Percentiles rank a stretch among this genome's conserved stretches.
Conservation (phyloP, 345 rosid genomes). For the Clausena lansium region DNA sequence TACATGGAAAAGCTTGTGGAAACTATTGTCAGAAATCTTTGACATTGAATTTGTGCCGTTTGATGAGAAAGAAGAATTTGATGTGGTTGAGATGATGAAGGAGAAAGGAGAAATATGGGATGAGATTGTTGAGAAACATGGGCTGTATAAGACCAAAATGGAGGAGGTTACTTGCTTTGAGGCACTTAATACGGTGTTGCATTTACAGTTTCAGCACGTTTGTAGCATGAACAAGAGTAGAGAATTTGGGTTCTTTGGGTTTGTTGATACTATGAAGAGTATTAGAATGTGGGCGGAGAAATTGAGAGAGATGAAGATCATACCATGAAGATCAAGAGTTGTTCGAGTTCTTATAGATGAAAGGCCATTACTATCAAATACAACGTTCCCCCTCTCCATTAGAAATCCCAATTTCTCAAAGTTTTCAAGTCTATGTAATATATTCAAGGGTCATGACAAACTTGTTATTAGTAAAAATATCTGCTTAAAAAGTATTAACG, state of each 20-base stretch:
- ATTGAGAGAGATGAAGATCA: background rate
- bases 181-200: slow-evolving; percentile 14
- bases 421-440: no score
- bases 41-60: slow-evolving; percentile 21
- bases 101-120: slow-evolving; percentile 21
- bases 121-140: slow-evolving; percentile 26
- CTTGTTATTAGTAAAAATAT: no score
- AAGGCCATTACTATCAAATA: no score
- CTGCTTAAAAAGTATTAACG: no score
- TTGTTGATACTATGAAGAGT: background rate
- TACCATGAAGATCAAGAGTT: background rate
- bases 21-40: slow-evolving; percentile 10
- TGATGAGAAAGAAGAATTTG: slow-evolving; percentile 20
- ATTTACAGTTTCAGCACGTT: slow-evolving; percentile 29
- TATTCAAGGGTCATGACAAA: no score
- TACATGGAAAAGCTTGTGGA: slow-evolving; percentile 28
- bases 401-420: no score
- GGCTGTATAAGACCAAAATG: slow-evolving; percentile 20
- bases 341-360: no score
- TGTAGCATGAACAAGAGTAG: slow-evolving; percentile 37
- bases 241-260: slow-evolving; percentile 5
- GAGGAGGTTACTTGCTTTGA: slow-evolving; percentile 28
- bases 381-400: no score
- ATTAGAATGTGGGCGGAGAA: background rate
- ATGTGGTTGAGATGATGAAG: slow-evolving; percentile 13